Base-by-base conservation (phyloP, 768 basidiomycete species). In the Tricholoma sp. region DNA sequence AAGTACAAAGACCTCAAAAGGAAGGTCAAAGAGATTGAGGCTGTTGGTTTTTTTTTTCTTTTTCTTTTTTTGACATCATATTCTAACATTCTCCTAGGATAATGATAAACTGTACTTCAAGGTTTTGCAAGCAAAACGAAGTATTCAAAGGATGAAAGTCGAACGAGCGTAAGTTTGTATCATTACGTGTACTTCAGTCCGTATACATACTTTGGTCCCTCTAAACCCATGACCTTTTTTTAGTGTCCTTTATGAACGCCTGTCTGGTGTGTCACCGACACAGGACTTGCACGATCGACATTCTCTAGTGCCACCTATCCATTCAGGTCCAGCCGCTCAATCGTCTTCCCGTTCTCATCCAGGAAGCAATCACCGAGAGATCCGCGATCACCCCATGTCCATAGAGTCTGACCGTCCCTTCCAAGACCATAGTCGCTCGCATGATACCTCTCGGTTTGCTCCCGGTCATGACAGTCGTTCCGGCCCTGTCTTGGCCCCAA, bases 1-100 rank as follows among this genome's bases (percentile, higher is more conserved):
- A 93, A 93, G 72, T 94, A 93, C 76, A 90, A 85, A 70, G 91
- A 94, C 57, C 76, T 94, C 60, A 92, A 90, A 70, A 81, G 85
- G 72, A 92, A 91, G 74, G 90, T 93, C 56, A 88, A 85, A 68
- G 90, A 93, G 71, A 88, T 93, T 60, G 91, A 94, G 73, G 71
- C 77, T 32, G 91, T 91, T 58, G 63, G 87, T 81, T 62, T 42
- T 41, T 57, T 36, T 52, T 36, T 52, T 49, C 52, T 61, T 18
- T 59, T 39, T 42, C 45, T 24, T 18, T 52, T 32, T 44, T n/a
- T n/a, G n/a, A 59, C n/a, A 6, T 15, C 20, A 51, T 56, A 37
- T 59, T 63, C 57, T 61, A 55, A 59, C 59, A 63, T 58, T 56
- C 42, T 54, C 57, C 55, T 55, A 94, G 91, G 90, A 93, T 72